A percentile compares a stretch with the other conserved stretches of the same genome.
Conservation (phyloP, 108 stramenopile genomes). For the Stephanodiscus triporus region DNA sequence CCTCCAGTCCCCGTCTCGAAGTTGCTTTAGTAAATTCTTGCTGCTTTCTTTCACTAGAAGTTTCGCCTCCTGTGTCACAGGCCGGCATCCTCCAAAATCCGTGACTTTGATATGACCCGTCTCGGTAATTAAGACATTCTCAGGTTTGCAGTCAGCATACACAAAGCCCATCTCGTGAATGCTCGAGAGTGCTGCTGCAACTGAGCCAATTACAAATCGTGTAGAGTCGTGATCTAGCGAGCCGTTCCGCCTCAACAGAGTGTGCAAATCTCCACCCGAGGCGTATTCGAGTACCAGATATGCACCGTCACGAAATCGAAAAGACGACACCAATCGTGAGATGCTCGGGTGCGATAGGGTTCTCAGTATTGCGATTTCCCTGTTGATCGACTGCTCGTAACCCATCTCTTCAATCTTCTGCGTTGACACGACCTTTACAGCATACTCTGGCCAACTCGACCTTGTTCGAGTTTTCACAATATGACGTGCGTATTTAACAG, state of each 20-base stretch:
- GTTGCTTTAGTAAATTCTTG: slow-evolving; percentile 58
- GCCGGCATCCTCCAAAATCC: slow-evolving; percentile 96
- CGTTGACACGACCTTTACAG: slow-evolving; percentile 90
- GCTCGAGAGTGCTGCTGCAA: slow-evolving; percentile 86
- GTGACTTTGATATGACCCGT: slow-evolving; percentile 95
- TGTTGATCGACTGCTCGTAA: slow-evolving; percentile 82
- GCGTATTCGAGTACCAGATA: slow-evolving; percentile 98
- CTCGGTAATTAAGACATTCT: slow-evolving; percentile 95
- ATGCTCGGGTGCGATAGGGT: slow-evolving; percentile 90
- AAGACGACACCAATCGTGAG: slow-evolving; percentile 90
- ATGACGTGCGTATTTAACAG: slow-evolving; percentile 87
- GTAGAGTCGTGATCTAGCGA: slow-evolving; percentile 89
- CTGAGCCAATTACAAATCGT: slow-evolving; percentile 89
- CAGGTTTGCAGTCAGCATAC: slow-evolving; percentile 94
- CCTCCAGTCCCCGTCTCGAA: slow-evolving; percentile 94
- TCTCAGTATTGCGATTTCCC: slow-evolving; percentile 92
- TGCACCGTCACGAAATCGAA: slow-evolving; percentile 90
- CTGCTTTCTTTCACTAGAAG: slow-evolving; percentile 42
- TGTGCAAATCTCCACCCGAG: slow-evolving; percentile 91
- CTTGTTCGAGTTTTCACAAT: slow-evolving; percentile 78
- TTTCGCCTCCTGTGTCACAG: slow-evolving; percentile 76
- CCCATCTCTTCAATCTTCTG: slow-evolving; percentile 80
- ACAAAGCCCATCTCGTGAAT: slow-evolving; percentile 90
- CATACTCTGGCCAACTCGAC: slow-evolving; percentile 94
- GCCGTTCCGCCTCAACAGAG: slow-evolving; percentile 78